Base-by-base conservation (phyloP, 371 early-diverging fungal species). In the Saksenaea vasiformis region DNA sequence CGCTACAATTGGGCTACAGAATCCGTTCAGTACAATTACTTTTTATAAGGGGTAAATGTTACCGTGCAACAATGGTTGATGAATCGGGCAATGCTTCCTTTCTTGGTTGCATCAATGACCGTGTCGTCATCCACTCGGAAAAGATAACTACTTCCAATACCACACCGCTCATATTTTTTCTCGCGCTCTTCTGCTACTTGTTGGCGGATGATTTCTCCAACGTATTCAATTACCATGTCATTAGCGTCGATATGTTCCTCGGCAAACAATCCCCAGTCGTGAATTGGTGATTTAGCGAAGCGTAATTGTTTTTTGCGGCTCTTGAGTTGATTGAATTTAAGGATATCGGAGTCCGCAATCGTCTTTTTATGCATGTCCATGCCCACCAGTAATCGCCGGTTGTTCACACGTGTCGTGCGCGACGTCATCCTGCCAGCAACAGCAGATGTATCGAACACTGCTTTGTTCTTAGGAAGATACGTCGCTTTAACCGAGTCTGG, bases 181-280 rank as follows among this genome's bases (percentile, higher is more conserved):
- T 99, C 99, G 28, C 99, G 90, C 68, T 89, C 86, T 72, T 99
- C 99, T 0, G 98, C 97, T 38, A 99, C 93, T 70, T 92, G 92
- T 58, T 94, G 93, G 38, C 99, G 90, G 64, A 99, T 95, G 31
- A 93, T 81, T 81, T 99, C 99, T n/a, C 99, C 99, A 53, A 98
- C 92, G 69, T 99, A 99, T 78, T 98, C 96, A 60, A 99, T 97
- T 34, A 99, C 96, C 84, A 99, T 90, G 60, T 99, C 98, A 68
- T 89, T 86, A 27, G 89, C 89, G 64, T 92, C 92, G 60, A 98
- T 95, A 39, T 83, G 85, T 74, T 96, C 96, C 69, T 89, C 83
- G 8, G 98, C 94, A 88, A 94, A 98, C 65, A 98, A 74, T 0
- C 99, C 99, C 96, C 95, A 97, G 74, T 94, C 94, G 72, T 98